phyloP scores from a whole-genome alignment of 2,329 filamentous ascomycete species.

The Trichoderma lentiforme region DNA sequence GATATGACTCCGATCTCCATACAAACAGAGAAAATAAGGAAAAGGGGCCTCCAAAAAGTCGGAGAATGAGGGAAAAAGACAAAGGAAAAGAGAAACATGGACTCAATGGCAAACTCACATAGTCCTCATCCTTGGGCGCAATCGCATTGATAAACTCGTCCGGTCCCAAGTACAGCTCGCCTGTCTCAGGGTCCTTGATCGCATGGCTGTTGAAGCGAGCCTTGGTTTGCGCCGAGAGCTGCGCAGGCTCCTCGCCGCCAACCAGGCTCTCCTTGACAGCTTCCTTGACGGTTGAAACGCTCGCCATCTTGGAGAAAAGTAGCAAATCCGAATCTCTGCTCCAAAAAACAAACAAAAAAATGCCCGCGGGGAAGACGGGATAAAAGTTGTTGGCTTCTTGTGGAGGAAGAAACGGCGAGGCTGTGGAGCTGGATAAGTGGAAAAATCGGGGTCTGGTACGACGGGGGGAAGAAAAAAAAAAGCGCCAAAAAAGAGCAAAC shows the following conservation, averaged over 20 bases:
- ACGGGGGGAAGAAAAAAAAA: background rate
- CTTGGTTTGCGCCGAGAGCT: constrained; percentile 72
- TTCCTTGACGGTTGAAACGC: constrained; percentile 56
- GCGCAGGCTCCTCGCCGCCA: constrained; percentile 54
- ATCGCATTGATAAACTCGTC: constrained; percentile 90
- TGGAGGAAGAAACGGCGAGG: constrained; percentile 13
- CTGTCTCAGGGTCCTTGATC: constrained; percentile 67
- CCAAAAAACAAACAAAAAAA: background rate
- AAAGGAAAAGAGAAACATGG: background rate
- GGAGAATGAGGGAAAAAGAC: background rate
- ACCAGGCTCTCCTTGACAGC: constrained; percentile 77
- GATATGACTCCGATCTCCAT: constrained; percentile 2
- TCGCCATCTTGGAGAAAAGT: constrained; percentile 31
- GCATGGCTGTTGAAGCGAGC: constrained; percentile 75
- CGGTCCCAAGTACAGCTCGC: constrained; percentile 75
- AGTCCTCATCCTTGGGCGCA: constrained; percentile 83
- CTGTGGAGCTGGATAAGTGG: constrained; percentile 15
- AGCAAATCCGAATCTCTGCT: background rate
- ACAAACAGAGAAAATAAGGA: background rate
- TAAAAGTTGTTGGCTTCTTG: constrained; percentile 14
- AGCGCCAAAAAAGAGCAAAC: constrained; percentile 16
- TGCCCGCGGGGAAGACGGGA: background rate
- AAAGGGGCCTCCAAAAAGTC: background rate
- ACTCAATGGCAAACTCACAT: constrained; percentile 60
- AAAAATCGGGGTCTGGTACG: constrained; percentile 11